Conservation (phyloP, 2,329 filamentous ascomycete species). For the Exophiala lecanii-corni region DNA sequence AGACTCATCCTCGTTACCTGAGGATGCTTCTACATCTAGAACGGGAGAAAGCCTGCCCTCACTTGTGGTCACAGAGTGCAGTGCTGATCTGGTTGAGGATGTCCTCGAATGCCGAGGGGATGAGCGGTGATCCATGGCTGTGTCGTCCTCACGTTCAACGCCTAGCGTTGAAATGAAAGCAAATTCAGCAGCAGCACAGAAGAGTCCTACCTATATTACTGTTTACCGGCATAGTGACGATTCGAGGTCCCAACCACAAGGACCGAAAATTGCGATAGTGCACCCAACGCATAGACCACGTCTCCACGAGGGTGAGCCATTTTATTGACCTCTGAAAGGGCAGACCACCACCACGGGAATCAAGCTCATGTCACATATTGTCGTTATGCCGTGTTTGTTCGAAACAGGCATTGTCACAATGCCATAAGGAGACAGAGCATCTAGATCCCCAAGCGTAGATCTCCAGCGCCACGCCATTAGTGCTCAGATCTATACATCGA, state of each 20-base stretch:
- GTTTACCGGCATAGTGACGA: background rate
- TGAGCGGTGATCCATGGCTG: background rate
- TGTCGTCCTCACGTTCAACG: background rate
- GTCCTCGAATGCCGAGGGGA: background rate
- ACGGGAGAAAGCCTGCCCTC: slow-evolving; percentile 9
- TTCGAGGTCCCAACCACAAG: background rate
- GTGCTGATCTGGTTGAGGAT: background rate
- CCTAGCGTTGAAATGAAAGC: too few relatives aligned
- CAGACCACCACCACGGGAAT: background rate
- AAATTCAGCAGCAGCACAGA: background rate
- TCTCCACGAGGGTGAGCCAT: background rate
- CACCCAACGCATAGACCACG: background rate
- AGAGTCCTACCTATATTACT: background rate
- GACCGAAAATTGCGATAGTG: background rate
- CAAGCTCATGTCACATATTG: background rate
- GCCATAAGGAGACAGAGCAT: too few relatives aligned
- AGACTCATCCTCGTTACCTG: slow-evolving; percentile 6
- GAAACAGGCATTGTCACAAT: too few relatives aligned
- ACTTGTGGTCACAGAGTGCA: background rate
- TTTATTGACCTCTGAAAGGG: background rate
- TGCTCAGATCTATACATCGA: too few relatives aligned
- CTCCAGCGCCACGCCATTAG: too few relatives aligned
- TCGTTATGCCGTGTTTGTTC: background rate
- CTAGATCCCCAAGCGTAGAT: too few relatives aligned
- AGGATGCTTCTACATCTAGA: slow-evolving; percentile 3